Conservation (phyloP, 1,284 basidiomycete species). For the Rhodotorula sp. region DNA sequence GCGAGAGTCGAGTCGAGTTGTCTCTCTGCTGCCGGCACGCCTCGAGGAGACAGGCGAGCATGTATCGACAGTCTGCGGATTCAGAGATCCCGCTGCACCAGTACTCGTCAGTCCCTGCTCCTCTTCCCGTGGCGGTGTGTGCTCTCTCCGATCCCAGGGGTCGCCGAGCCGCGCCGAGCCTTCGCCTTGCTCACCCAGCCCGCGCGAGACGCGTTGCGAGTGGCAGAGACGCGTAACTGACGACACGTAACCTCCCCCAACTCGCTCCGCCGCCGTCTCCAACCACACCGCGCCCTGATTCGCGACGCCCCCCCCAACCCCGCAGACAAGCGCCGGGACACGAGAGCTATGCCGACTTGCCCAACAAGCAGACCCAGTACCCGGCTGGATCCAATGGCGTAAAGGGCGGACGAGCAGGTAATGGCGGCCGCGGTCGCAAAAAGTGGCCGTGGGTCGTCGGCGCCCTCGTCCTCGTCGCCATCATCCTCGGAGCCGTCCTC, state of each 20-base stretch:
- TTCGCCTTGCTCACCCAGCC: background rate
- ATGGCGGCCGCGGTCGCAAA: background rate
- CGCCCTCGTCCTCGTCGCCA: conserved; percentile 16
- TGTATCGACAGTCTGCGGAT: conserved; percentile 6
- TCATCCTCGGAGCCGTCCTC: conserved; percentile 34
- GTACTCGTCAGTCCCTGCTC: background rate
- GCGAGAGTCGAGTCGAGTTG: background rate
- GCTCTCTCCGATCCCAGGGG: too few species aligned
- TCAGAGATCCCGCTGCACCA: conserved; percentile 5
- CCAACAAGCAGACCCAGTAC: background rate
- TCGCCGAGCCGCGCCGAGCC: background rate
- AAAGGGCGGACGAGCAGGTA: background rate
- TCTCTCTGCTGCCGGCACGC: background rate
- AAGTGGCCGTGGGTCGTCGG: conserved; percentile 30
- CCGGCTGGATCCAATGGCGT: background rate
- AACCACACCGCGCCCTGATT: background rate
- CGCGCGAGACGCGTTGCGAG: background rate
- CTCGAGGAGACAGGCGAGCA: background rate
- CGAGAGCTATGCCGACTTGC: background rate
- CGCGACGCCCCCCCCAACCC: background rate
- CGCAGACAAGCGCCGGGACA: background rate
- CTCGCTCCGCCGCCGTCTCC: background rate
- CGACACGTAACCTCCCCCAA: background rate
- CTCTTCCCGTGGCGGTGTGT: background rate
- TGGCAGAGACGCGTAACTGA: background rate